Base-by-base conservation (phyloP, 208 protist species). In the Trypanosoma scelopori region DNA sequence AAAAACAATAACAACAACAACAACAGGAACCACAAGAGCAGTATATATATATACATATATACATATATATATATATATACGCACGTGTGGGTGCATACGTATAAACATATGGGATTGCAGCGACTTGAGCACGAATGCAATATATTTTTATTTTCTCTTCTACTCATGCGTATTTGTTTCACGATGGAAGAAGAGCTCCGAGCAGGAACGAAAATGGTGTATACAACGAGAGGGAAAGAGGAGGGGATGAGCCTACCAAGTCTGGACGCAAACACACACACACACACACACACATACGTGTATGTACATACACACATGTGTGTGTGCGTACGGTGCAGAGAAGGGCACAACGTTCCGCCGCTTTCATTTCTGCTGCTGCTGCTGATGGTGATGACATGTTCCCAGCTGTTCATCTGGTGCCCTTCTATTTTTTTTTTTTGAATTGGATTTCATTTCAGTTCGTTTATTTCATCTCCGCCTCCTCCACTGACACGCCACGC, bases 241-340 rank as follows among this genome's bases (percentile, higher is more conserved):
- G 22, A 30, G 23, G 16, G 42, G 28, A 37, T 28, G 42, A 23
- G 11, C 32, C 20, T 16, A 43, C n/a, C n/a, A 5, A 42, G n/a
- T 3, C 5, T 30, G 16, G 30, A 22, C n/a, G 18, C 9, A 32
- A 18, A 46, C 35, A 66, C 13, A 53, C 23, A 69, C 52, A 69
- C 32, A 71, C 32, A 70, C 63, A 61, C 41, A 65, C 28, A 72
- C 42, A 53, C 25, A n/a, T n/a, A 57, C 22, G 50, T 53, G 64
- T 27, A 78, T 56, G 52, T 57, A 30, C 30, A 58, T 46, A 57
- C 27, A 68, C 28, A 45, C n/a, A 18, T 22, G 12, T 47, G 12
- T 16, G 5, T 4, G 4, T 47, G 5, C n/a, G 7, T 43, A 43
- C 39, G n/a, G n/a, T n/a, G n/a, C n/a, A n/a, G n/a, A n/a, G n/a